These are phyloP conservation scores for Prunus kanzakura DNA, from an alignment of 306 rosid species.

Conservation along the genomic window DNA sequence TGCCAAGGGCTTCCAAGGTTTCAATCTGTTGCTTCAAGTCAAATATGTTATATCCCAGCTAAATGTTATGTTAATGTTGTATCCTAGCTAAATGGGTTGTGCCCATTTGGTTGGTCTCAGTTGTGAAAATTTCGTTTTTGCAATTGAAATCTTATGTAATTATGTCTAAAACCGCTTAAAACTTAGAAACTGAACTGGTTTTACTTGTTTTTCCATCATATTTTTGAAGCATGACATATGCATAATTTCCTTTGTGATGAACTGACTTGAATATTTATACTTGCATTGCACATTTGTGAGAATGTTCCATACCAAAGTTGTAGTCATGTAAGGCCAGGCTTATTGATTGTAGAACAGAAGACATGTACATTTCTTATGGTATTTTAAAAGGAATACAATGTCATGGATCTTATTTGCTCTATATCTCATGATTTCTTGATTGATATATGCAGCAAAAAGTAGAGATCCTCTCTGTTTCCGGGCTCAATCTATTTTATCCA, in stretches of 20 bases:
- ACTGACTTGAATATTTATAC: background rate
- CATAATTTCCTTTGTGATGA: background rate
- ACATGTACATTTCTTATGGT: background rate
- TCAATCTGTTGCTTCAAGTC: background rate
- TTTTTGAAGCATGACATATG: background rate
- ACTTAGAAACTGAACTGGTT: too few relatives aligned
- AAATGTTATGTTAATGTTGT: background rate
- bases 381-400: background rate
- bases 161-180: too few relatives aligned
- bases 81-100: background rate
- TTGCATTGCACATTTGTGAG: background rate
- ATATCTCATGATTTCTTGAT: constrained; percentile 3
- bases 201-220: too few relatives aligned
- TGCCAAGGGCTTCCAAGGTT: constrained; percentile 10
- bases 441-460: constrained; percentile 52
- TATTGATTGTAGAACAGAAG: background rate
- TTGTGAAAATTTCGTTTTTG: background rate
- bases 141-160: background rate
- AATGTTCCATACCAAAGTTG: background rate
- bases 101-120: background rate
- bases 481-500: constrained; percentile 60
- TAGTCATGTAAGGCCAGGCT: background rate
- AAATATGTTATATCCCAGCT: background rate
- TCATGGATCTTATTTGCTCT: background rate
- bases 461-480: constrained; percentile 46